Evolutionary conservation across 2,329 filamentous ascomycete species (phyloP), one percentile per base, ranked within the genome.

Genomic region (Monosporascus cannonballus): DNA sequence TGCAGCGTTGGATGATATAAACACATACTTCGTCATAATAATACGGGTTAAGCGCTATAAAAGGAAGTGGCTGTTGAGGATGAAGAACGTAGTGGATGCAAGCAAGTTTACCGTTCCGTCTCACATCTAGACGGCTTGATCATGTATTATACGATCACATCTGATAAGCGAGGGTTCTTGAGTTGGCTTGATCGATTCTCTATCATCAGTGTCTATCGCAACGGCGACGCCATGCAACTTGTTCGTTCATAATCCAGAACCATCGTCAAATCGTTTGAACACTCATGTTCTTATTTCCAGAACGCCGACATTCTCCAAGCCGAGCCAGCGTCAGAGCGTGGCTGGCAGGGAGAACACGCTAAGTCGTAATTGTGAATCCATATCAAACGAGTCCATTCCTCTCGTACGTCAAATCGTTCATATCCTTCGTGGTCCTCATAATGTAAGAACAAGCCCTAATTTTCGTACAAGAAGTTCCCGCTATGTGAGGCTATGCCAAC

Each of bases 291-390:
- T 34, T 34, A 5, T 34, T 30, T 34, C 30, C 30, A 58, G 51
- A 63, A 66, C 59, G 60, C 61, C 63, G 38, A 59, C 15, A 46
- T 46, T 46, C 56, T 64, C 58, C 61, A 62, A 56, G 54, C 61
- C 58, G 55, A 60, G 59, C 62, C 56, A 57, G 54, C 54, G 54
- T 54, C 55, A 52, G 55, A 54, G 49, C 57, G 52, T 59, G 50
- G 51, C 52, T 54, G 57, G 52, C 48, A 55, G 54, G 57, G 56
- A 59, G 54, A 52, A 53, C 56, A 52, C 55, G 51, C 54, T 53
- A 57, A 59, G 55, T 67, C 63, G 62, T 65, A 60, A 62, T 60
- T 59, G 61, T 63, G 57, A 59, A 61, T 60, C 59, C 59, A 60
- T 30, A 27, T 25, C 3, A 61, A 55, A 60, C 52, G 54, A 57